Base-by-base conservation (phyloP, 306 rosid genomes). In the Begonia masoniana region DNA sequence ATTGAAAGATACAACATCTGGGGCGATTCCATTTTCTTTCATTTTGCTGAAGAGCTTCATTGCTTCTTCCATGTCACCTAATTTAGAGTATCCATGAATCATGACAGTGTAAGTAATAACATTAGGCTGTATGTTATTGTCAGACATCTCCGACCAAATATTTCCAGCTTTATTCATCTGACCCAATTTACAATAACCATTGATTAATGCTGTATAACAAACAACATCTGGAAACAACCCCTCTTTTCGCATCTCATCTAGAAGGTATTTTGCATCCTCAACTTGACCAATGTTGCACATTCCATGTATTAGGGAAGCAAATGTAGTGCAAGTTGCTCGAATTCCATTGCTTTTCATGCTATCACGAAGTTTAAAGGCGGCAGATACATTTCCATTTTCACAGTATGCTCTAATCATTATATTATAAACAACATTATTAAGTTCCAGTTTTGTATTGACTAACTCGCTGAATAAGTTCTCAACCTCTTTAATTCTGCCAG, bases 251-350 rank as follows among this genome's bases (percentile, higher is more conserved):
- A 83, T 83, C 64, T 76, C 80, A 62, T 64, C 74, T 48, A 83
- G 69, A 62, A 73, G 59, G 47, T 45, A 60, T 60, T 62, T 81
- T 52, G 85, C 88, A 60, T 71, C 78, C 58, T 81, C 82, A 54
- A 81, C 66, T 48, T 19, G 50, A 12, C 82, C 86, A 78, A 60
- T 54, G 51, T 62, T 59, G 71, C 94, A 75, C 73, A 78, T 57
- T 51, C 94, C 86, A 62, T 84, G 76, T 74, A 84, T 78, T 52
- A 84, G 79, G 61, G 94, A 81, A 71, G 86, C 70, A 78, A 78
- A 84, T 11, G 88, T 78, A 41, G 59, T 57, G 64, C 78, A 64
- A 26, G 81, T 73, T 11, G 66, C 78, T 55, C 36, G 75, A 67
- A 81, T 67, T 52, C 71, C 82, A 56, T 68, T 58, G 58, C 73